A percentile compares a stretch with the other conserved stretches of the same genome.
Conservation (phyloP, 2,329 filamentous ascomycete species). For the Byssochlamys sp. region DNA sequence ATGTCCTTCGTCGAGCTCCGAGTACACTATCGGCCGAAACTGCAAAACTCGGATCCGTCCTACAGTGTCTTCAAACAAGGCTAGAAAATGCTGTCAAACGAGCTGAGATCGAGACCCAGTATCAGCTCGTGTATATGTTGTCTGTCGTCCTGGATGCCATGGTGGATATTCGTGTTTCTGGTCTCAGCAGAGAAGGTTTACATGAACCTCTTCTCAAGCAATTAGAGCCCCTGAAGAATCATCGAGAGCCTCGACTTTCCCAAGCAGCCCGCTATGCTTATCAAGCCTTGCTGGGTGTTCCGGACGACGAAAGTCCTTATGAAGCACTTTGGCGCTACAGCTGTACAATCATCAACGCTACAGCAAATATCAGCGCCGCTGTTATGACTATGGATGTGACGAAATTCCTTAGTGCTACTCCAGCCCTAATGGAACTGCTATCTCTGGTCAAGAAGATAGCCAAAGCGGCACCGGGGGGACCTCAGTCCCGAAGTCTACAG, state of each 20-base stretch:
- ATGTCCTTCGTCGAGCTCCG: not conserved
- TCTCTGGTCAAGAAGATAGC: not conserved
- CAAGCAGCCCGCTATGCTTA: constrained; percentile 4
- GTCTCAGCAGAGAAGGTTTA: not conserved
- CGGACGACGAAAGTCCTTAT: constrained; percentile 3
- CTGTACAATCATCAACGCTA: not conserved
- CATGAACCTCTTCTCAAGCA: constrained; percentile 3
- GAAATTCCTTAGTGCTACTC: not conserved
- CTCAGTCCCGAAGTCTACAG: not conserved
- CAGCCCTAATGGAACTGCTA: not conserved
- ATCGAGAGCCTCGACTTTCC: constrained; percentile 1
- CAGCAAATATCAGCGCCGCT: not conserved
- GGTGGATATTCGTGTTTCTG: constrained; percentile 3
- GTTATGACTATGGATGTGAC: not conserved
- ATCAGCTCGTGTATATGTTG: constrained; percentile 1
- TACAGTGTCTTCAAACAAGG: not conserved
- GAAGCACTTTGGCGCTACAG: constrained; percentile 1
- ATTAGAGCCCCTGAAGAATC: not conserved
- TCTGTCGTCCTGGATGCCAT: constrained; percentile 1
- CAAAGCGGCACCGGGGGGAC: not conserved
- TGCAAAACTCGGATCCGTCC: not conserved
- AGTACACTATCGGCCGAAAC: not conserved
- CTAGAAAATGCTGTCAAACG: not conserved
- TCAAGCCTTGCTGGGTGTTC: not conserved
- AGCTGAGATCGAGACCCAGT: constrained; percentile 3